Percentiles rank a stretch among this genome's conserved stretches.
Evolutionary conservation across 2,329 filamentous ascomycete genomes (phyloP).

Genomic region (Alternaria brassicae): DNA sequence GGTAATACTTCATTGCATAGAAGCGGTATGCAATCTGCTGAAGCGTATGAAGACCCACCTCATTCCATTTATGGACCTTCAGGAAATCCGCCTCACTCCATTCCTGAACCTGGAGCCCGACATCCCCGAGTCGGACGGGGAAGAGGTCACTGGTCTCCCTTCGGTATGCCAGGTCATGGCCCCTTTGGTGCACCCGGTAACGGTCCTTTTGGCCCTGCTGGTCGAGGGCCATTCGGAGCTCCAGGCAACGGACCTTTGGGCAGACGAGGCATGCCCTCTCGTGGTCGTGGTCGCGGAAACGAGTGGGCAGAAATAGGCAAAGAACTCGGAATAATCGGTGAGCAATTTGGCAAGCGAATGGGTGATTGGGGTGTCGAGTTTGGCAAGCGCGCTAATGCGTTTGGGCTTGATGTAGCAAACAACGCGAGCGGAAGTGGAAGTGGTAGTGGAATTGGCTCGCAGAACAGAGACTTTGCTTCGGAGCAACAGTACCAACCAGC

Average conservation of each 20-base stretch:
- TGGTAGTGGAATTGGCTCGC: conserved; percentile 8
- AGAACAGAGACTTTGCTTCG: neutral
- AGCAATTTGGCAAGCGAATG: conserved; percentile 43
- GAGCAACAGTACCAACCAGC: neutral
- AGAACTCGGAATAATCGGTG: conserved; percentile 31
- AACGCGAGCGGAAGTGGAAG: conserved; percentile 9
- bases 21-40: neutral
- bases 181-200: conserved; percentile 17
- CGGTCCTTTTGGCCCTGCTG: conserved; percentile 18
- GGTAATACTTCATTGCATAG: conserved; percentile 4
- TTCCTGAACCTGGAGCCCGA: neutral
- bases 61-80: conserved; percentile 33
- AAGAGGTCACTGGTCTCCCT: conserved; percentile 24
- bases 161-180: conserved; percentile 16
- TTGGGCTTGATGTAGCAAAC: conserved; percentile 29
- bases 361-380: conserved; percentile 41
- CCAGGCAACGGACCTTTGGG: conserved; percentile 11
- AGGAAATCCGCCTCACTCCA: neutral
- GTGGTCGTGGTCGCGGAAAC: conserved; percentile 5
- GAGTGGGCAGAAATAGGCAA: conserved; percentile 20
- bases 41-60: conserved; percentile 29
- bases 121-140: neutral
- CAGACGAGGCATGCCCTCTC: neutral
- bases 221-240: conserved; percentile 10
- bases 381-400: conserved; percentile 33